Percentiles rank a stretch among this genome's conserved stretches.
phyloP scores from a whole-genome alignment of 2,329 filamentous ascomycete genomes.

The Grosmannia penicillata region DNA sequence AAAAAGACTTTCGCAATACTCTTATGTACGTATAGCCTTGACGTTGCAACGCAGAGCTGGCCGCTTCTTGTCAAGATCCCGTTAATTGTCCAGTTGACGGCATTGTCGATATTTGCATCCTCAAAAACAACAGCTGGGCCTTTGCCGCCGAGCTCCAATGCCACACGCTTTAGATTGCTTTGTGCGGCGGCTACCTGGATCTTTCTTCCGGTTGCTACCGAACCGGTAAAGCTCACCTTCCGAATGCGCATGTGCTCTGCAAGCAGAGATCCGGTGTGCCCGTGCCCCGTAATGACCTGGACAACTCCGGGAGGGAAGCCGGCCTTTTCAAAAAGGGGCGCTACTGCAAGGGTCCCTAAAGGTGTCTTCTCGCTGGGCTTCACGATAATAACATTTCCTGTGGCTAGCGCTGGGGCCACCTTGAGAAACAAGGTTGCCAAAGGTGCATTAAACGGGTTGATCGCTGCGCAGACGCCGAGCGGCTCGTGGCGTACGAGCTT shows the following conservation, averaged over 20 bases:
- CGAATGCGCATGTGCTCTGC: conserved; percentile 21
- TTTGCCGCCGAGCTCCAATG: conserved; percentile 56
- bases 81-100: conserved; percentile 24
- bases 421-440: conserved; percentile 21
- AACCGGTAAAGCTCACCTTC: conserved; percentile 55
- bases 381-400: conserved; percentile 26
- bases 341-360: conserved; percentile 18
- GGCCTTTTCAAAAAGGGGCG: conserved; percentile 20
- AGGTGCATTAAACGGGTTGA: conserved; percentile 14
- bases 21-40: conserved; percentile 51
- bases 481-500: conserved; percentile 21
- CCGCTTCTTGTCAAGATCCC: conserved; percentile 53
- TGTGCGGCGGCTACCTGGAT: conserved; percentile 46
- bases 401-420: conserved; percentile 22
- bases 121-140: conserved; percentile 47
- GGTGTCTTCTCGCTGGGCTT: conserved; percentile 28
- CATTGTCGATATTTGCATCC: conserved; percentile 45
- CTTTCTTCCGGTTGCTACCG: conserved; percentile 47
- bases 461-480: conserved; percentile 15
- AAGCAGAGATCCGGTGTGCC: conserved; percentile 10
- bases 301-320: conserved; percentile 27
- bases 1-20: conserved; percentile 28
- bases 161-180: conserved; percentile 50
- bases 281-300: conserved; percentile 23
- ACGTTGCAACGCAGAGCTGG: conserved; percentile 61